These are phyloP conservation scores for Nakazawaea ishiwadae DNA, from an alignment of 805 yeast genomes.

Conservation along the genomic window DNA sequence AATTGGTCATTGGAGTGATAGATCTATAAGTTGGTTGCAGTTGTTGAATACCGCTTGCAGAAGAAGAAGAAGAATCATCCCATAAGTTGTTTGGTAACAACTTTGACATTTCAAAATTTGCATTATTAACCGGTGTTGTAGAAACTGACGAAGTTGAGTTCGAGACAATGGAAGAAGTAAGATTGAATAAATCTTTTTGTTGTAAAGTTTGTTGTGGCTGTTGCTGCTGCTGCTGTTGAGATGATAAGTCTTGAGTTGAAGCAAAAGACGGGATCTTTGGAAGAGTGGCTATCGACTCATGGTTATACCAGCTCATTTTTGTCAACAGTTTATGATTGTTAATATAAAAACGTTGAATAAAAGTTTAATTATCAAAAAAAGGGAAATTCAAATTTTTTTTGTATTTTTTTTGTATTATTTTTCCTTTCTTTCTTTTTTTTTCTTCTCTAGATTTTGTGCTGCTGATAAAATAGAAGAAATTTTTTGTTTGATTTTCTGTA, in stretches of 20 bases:
- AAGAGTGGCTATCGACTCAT: conserved; percentile 9
- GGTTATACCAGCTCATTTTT: background rate
- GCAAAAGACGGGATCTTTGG: conserved; percentile 5
- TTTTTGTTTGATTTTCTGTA: too few species aligned
- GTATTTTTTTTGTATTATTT: too few species aligned
- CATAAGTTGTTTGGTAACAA: conserved; percentile 11
- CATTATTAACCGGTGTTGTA: conserved; percentile 4
- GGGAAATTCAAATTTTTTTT: too few species aligned
- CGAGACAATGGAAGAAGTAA: background rate
- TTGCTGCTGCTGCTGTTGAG: background rate
- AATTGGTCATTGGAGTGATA: conserved; percentile 7
- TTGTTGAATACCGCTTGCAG: too few species aligned
- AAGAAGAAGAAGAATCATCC: conserved; percentile 4
- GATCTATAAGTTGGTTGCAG: background rate
- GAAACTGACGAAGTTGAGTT: conserved; percentile 4
- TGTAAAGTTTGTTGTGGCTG: conserved; percentile 3
- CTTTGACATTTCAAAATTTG: conserved; percentile 9
- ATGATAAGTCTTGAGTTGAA: background rate
- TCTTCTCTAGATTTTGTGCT: too few species aligned
- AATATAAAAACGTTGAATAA: too few species aligned
- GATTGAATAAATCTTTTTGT: conserved; percentile 1
- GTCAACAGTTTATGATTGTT: too few species aligned
- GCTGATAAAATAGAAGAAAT: too few species aligned
- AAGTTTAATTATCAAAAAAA: too few species aligned
- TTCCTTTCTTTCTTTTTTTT: too few species aligned